phyloP scores from a whole-genome alignment of 2,329 filamentous ascomycete species.

The Colletotrichum falcatum region DNA sequence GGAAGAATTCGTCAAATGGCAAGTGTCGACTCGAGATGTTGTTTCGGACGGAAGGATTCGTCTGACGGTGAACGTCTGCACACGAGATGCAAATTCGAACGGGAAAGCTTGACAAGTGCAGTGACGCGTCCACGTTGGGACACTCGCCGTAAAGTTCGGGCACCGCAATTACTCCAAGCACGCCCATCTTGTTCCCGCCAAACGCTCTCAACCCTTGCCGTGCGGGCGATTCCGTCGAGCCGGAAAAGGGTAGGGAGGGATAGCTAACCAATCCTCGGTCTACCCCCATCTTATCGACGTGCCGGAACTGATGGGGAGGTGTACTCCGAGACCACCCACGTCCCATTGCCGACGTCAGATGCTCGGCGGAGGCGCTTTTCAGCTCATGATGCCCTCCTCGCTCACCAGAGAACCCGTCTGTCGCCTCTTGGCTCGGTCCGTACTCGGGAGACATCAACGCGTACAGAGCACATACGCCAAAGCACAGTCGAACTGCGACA shows the following conservation, averaged over 20 bases:
- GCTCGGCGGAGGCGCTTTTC: not conserved
- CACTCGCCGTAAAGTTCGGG: not conserved
- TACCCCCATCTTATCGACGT: not conserved
- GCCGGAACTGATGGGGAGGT: not conserved
- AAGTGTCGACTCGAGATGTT: too few species aligned
- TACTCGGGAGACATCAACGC: not conserved
- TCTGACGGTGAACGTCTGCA: too few species aligned
- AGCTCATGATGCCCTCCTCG: not conserved
- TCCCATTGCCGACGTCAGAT: not conserved
- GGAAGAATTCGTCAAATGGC: too few species aligned
- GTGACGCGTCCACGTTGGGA: too few species aligned
- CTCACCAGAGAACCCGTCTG: not conserved
- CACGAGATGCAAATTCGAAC: too few species aligned
- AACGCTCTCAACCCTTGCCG: not conserved
- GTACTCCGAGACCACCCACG: not conserved
- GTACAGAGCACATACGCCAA: not conserved
- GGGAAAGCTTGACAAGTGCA: too few species aligned
- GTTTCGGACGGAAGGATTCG: too few species aligned
- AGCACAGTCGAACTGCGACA: not conserved
- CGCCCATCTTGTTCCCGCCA: not conserved
- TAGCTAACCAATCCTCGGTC: not conserved
- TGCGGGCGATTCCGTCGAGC: not conserved
- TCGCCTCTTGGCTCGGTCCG: not conserved
- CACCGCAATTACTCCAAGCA: not conserved
- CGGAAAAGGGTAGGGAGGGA: not conserved